Base-by-base conservation (phyloP, 2,329 filamentous ascomycete species). In the Ophiostoma populinum region DNA sequence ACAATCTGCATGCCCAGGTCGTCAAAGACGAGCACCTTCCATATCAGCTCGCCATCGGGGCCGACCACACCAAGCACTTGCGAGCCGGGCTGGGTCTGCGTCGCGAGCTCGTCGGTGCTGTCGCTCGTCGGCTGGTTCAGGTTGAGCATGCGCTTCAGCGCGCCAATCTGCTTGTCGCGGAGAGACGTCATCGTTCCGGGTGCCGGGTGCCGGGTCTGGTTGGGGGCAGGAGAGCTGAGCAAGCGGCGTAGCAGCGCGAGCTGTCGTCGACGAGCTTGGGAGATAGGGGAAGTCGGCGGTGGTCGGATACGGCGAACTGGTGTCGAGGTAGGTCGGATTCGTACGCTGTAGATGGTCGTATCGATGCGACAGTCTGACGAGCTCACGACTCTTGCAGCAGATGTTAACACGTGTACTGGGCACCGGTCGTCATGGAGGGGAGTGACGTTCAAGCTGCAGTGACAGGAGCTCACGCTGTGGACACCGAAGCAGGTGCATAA, bases 11-110 rank as follows among this genome's bases (percentile, higher is more conserved):
- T 70, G 32, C 87, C 90, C 4, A 76, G 55, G 46, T 87, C 74
- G 56, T 98, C 92, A 52, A 98, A 95, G 8, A 98, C 83, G 35
- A 98, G 63, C 6, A 95, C 81, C 56, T 95, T 95, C 87, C 87
- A 95, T 59, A 94, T 86, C 1, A 87, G 86, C 49, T 92, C 82
- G 43, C 86, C 85, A 47, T 92, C 78, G 31, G 81, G 68, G 46
- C 85, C 85, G 42, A 93, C 62, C 82, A 78, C n/a, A 76, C 75
- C 24, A 76, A 69, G 16, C 78, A 70, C 36, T 76, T 40, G 38
- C 20, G 35, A 31, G 66, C 37, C 77, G 60, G 8, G 77, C 56
- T 34, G 74, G 75, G 28, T 28, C 26, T 32, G 16, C 28, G 18
- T 25, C 24, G 25, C 21, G 25, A 80, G 68, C 33, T 67, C 60